These are phyloP conservation scores for Microsporum canis DNA, from an alignment of 2,329 filamentous ascomycete species.

Conservation along the genomic window DNA sequence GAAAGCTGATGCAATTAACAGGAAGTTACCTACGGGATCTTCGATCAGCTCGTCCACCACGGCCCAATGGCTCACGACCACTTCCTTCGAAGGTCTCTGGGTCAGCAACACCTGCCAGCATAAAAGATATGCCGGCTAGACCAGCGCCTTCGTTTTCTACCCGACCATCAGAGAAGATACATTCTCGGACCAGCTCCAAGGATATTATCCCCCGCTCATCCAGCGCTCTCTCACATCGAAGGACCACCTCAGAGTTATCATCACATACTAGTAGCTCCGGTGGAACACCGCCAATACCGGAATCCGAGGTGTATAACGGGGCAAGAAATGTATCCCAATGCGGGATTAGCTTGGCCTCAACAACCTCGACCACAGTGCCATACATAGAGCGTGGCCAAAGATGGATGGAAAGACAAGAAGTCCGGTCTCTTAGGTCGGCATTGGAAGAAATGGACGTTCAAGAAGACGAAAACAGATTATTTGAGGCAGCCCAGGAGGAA, in stretches of 20 bases:
- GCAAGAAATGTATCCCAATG: constrained; percentile 29
- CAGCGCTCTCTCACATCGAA: constrained; percentile 33
- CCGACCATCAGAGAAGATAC: constrained; percentile 15
- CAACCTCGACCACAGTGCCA: constrained; percentile 24
- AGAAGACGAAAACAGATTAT: constrained; percentile 42
- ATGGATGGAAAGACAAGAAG: constrained; percentile 49
- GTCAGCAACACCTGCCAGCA: constrained; percentile 18
- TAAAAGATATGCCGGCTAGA: constrained; percentile 28
- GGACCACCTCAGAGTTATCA: constrained; percentile 21
- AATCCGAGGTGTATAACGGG: constrained; percentile 11
- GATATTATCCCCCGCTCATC: constrained; percentile 26
- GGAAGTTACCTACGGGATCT: constrained; percentile 50
- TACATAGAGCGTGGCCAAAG: constrained; percentile 46
- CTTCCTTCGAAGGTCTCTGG: constrained; percentile 39
- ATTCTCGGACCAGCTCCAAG: constrained; percentile 14
- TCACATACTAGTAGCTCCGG: constrained; percentile 12
- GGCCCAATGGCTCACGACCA: constrained; percentile 51
- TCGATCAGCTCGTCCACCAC: constrained; percentile 44
- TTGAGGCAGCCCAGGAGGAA: constrained; percentile 49
- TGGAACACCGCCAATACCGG: constrained; percentile 6
- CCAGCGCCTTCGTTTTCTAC: constrained; percentile 35
- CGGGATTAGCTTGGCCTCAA: not conserved
- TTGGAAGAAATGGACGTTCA: constrained; percentile 49
- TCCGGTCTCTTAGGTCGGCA: constrained; percentile 44
- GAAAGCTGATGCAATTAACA: constrained; percentile 20